Percentiles rank a stretch among this genome's conserved stretches.
Conservation (phyloP, 805 yeast genomes). For the Myxozyma monticola region DNA sequence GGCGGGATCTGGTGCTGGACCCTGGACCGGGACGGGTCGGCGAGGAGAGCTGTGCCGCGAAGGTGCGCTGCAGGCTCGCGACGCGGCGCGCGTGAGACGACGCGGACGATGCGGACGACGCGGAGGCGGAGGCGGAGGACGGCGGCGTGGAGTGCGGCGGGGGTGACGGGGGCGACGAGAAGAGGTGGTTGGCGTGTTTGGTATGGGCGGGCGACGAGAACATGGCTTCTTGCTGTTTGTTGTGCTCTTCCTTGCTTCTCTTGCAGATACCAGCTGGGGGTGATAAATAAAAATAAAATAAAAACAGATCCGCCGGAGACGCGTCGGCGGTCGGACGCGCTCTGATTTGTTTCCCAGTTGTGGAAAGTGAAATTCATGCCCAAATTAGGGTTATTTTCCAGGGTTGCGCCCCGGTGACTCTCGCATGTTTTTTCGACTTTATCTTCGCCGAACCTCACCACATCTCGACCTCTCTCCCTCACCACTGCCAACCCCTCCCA, state of each 20-base stretch:
- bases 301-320: too few species aligned
- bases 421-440: too few species aligned
- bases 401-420: too few species aligned
- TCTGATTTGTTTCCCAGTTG: too few species aligned
- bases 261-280: not conserved
- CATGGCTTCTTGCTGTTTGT: too few species aligned
- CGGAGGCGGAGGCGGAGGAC: not conserved
- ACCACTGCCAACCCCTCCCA: too few species aligned
- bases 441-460: too few species aligned
- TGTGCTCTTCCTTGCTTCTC: not conserved
- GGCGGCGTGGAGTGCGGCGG: not conserved
- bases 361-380: too few species aligned
- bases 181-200: not conserved
- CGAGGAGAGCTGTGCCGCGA: slow-evolving; percentile 7
- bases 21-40: not conserved
- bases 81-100: slow-evolving; percentile 12
- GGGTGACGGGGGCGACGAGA: not conserved
- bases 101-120: slow-evolving; percentile 4
- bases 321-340: too few species aligned
- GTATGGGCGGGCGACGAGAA: not conserved
- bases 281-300: too few species aligned
- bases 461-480: too few species aligned
- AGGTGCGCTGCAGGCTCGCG: slow-evolving; percentile 16
- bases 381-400: too few species aligned
- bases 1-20: not conserved